These are phyloP conservation scores for Schizosaccharomyces lindneri DNA, from an alignment of 805 yeast genomes.

Conservation along the genomic window DNA sequence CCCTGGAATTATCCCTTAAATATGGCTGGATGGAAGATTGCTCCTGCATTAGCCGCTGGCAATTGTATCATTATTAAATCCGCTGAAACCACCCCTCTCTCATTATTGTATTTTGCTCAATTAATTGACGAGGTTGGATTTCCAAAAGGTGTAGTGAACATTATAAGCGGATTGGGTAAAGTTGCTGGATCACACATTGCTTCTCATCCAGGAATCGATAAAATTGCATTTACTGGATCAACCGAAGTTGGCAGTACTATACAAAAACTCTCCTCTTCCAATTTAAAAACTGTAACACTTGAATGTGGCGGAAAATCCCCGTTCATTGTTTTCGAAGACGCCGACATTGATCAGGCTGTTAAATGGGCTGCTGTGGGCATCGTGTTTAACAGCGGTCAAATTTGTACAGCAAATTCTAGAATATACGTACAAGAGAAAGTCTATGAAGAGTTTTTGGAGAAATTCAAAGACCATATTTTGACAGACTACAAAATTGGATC, in stretches of 20 bases:
- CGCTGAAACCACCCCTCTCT: slow-evolving; percentile 78
- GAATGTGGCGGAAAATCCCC: slow-evolving; percentile 97
- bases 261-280: slow-evolving; percentile 54
- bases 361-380: slow-evolving; percentile 58
- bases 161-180: slow-evolving; percentile 68
- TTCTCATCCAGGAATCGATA: slow-evolving; percentile 55
- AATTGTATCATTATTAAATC: slow-evolving; percentile 70
- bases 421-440: slow-evolving; percentile 63
- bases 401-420: slow-evolving; percentile 86
- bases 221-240: slow-evolving; percentile 87
- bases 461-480: slow-evolving; percentile 29
- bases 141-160: slow-evolving; percentile 77
- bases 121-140: slow-evolving; percentile 60
- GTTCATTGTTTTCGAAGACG: slow-evolving; percentile 65
- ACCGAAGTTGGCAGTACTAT: slow-evolving; percentile 71
- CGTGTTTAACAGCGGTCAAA: slow-evolving; percentile 85
- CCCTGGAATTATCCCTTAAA: slow-evolving; percentile 93
- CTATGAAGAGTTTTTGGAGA: slow-evolving; percentile 50
- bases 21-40: slow-evolving; percentile 87
- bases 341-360: slow-evolving; percentile 52
- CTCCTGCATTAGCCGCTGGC: slow-evolving; percentile 81
- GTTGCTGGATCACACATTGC: slow-evolving; percentile 63
- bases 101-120: slow-evolving; percentile 51
- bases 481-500: slow-evolving; percentile 34
- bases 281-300: slow-evolving; percentile 71